Percentiles rank a stretch among this genome's conserved stretches.
phyloP scores from a whole-genome alignment of 148 eudicot species.

The Silene latifolia region DNA sequence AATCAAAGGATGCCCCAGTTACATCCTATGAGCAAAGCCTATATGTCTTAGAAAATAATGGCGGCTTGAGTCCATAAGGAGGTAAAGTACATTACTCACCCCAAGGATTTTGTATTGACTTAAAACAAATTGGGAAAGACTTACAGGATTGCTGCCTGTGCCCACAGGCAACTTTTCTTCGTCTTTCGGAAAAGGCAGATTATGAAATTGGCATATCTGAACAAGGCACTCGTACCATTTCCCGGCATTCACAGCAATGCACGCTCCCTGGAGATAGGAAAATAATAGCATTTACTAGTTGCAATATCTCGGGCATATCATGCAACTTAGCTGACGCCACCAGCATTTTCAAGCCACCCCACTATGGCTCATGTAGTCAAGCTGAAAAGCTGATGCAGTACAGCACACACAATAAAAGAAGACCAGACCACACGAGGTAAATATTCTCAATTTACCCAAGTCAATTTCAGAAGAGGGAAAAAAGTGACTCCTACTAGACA shows the following conservation, averaged over 20 bases:
- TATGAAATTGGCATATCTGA: conserved; percentile 64
- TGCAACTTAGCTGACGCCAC: background rate
- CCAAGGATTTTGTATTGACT: background rate
- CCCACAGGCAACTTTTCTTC: conserved; percentile 92
- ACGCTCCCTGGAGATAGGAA: conserved; percentile 63
- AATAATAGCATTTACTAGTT: background rate
- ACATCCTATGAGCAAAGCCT: background rate
- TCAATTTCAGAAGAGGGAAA: background rate
- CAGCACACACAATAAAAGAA: background rate
- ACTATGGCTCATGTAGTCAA: background rate
- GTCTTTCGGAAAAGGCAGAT: conserved; percentile 56
- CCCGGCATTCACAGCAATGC: conserved; percentile 74
- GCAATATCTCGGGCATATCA: background rate
- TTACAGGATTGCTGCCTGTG: conserved; percentile 98
- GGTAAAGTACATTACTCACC: background rate
- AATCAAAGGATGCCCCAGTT: background rate
- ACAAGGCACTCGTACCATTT: conserved; percentile 61
- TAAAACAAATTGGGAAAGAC: conserved; percentile 23
- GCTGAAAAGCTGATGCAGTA: background rate
- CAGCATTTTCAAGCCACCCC: background rate
- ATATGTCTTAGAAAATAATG: background rate
- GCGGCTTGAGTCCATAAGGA: background rate
- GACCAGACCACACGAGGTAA: too few species aligned
- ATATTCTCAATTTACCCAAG: background rate
- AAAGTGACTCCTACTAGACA: background rate